A percentile compares a stretch with the other conserved stretches of the same genome.
phyloP scores from a whole-genome alignment of 352 stramenopile species.

The Globisporangium ultimum region DNA sequence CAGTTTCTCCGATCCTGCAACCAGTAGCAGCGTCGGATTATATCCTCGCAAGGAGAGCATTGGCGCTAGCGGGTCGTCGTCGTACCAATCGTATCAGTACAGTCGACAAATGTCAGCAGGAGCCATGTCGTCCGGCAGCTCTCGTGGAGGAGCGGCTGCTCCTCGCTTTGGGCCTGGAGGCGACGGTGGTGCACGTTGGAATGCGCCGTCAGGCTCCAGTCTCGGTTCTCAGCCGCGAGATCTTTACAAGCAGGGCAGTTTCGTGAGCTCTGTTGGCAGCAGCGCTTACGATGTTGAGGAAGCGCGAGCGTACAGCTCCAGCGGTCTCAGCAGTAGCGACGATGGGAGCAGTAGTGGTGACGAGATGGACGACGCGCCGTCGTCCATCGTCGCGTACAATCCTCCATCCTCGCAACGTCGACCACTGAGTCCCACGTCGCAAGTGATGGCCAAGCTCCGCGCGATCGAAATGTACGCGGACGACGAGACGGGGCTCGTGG shows the following conservation, averaged over 20 bases:
- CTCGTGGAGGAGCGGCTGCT: background rate
- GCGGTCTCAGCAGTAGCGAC: background rate
- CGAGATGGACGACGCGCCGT: constrained; percentile 18
- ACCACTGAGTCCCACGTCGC: constrained; percentile 3
- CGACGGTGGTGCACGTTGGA: background rate
- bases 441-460: constrained; percentile 12
- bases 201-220: constrained; percentile 6
- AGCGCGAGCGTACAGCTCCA: too few species aligned
- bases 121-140: too few species aligned
- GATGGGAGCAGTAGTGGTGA: constrained; percentile 18
- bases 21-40: background rate
- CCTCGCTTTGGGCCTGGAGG: too few species aligned
- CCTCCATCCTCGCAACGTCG: background rate
- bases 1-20: constrained; percentile 13
- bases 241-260: constrained; percentile 4
- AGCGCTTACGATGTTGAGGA: constrained; percentile 8
- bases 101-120: background rate
- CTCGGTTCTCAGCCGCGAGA: constrained; percentile 3
- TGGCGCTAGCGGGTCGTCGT: background rate
- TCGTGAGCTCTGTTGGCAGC: constrained; percentile 1
- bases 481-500: constrained; percentile 33
- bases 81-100: constrained; percentile 6
- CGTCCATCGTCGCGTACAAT: constrained; percentile 6
- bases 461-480: constrained; percentile 25
- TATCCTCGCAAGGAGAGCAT: constrained; percentile 4